phyloP scores from a whole-genome alignment of 2,329 filamentous ascomycete genomes.

The Aspergillus transmontanensis region DNA sequence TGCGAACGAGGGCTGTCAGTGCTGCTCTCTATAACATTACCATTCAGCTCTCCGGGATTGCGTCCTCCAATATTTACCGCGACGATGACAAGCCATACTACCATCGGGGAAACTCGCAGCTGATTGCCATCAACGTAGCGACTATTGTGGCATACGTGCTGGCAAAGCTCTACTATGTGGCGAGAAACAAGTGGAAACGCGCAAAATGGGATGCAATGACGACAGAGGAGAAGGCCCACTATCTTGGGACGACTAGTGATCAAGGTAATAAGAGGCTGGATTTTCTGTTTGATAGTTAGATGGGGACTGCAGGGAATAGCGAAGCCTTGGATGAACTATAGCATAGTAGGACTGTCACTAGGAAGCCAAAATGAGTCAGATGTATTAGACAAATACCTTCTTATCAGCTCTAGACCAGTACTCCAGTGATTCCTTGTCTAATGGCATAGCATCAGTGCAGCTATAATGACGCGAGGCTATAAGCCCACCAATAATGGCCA shows the following conservation, averaged over 20 bases:
- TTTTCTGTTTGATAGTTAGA: constrained; percentile 55
- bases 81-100: constrained; percentile 58
- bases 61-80: constrained; percentile 53
- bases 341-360: background rate
- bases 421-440: background rate
- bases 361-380: background rate
- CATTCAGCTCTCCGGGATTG: constrained; percentile 42
- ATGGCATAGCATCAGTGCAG: background rate
- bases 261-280: constrained; percentile 58
- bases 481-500: background rate
- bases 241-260: constrained; percentile 54
- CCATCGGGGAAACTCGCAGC: constrained; percentile 27
- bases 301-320: background rate
- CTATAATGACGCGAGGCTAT: background rate
- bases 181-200: constrained; percentile 37
- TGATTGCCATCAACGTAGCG: constrained; percentile 52
- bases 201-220: constrained; percentile 50
- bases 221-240: constrained; percentile 51
- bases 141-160: constrained; percentile 54
- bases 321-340: background rate
- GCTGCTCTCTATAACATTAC: constrained; percentile 56
- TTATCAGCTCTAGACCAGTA: background rate
- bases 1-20: constrained; percentile 52
- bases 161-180: constrained; percentile 33
- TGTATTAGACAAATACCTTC: background rate